These are phyloP conservation scores for Paraconiothyrium brasiliense DNA, from an alignment of 2,329 filamentous ascomycete genomes.

Conservation along the genomic window DNA sequence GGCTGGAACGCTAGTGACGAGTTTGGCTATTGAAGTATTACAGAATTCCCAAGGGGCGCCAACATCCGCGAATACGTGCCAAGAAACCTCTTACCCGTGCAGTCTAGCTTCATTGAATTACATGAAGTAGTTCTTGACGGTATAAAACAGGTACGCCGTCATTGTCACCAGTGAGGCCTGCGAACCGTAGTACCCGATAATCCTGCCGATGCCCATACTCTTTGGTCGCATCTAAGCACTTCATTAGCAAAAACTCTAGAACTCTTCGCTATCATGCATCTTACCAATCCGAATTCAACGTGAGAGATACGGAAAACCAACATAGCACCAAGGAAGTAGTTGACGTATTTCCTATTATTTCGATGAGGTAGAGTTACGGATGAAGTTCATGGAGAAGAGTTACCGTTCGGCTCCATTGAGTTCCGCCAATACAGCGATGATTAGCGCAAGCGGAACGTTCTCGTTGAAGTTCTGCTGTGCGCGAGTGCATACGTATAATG, in stretches of 20 bases:
- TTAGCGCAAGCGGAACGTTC: constrained; percentile 54
- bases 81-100: not conserved
- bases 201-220: constrained; percentile 32
- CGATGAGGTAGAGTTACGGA: not conserved
- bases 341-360: constrained; percentile 41
- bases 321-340: constrained; percentile 50
- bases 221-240: constrained; percentile 27
- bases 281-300: constrained; percentile 50
- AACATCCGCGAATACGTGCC: not conserved
- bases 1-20: not conserved
- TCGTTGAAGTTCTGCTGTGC: constrained; percentile 56
- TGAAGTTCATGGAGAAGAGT: constrained; percentile 9
- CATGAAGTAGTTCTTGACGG: constrained; percentile 43
- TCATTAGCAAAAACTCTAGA: not conserved
- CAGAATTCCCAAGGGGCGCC: no score
- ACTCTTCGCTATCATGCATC: not conserved
- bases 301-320: constrained; percentile 53
- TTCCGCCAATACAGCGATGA: constrained; percentile 53
- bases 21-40: not conserved
- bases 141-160: constrained; percentile 42
- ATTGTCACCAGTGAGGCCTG: constrained; percentile 39
- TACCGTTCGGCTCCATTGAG: constrained; percentile 55
- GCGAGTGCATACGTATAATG: constrained; percentile 49
- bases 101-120: not conserved
- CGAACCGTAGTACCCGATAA: constrained; percentile 43